These are phyloP conservation scores for Ascochyta viciae-villosae DNA, from an alignment of 2,329 filamentous ascomycete genomes.

Conservation along the genomic window DNA sequence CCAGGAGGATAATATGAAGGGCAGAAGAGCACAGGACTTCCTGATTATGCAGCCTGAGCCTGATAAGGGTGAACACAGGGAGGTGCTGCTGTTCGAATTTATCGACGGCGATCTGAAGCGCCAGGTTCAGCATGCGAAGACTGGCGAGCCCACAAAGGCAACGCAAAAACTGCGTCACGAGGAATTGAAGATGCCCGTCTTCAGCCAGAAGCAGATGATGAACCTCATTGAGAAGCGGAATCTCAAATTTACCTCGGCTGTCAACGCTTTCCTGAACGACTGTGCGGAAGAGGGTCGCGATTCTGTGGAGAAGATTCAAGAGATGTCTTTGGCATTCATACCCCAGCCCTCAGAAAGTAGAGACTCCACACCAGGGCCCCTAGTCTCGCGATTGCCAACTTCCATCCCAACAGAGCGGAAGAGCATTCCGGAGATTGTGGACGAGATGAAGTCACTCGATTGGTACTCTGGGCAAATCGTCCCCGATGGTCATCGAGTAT, in stretches of 20 bases:
- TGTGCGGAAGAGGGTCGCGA: constrained; percentile 72
- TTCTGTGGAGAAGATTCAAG: constrained; percentile 69
- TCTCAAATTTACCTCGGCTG: constrained; percentile 77
- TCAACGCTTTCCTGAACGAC: constrained; percentile 77
- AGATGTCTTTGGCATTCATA: constrained; percentile 66
- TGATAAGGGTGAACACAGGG: constrained; percentile 57
- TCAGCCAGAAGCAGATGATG: constrained; percentile 90
- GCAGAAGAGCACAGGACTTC: constrained; percentile 59
- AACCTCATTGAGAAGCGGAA: constrained; percentile 89
- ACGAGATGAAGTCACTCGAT: constrained; percentile 78
- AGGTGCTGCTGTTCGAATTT: constrained; percentile 91
- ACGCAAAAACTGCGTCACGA: constrained; percentile 75
- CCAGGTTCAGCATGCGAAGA: constrained; percentile 74
- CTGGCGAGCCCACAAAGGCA: constrained; percentile 73
- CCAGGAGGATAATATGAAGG: constrained; percentile 70
- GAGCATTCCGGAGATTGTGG: constrained; percentile 81
- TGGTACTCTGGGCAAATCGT: constrained; percentile 96
- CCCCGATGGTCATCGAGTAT: constrained; percentile 88
- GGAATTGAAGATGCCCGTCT: constrained; percentile 88
- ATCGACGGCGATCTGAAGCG: constrained; percentile 88
- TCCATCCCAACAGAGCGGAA: constrained; percentile 82
- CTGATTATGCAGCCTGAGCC: constrained; percentile 45
- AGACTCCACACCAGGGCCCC: constrained; percentile 51
- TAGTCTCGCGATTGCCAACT: constrained; percentile 63
- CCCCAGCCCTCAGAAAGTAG: constrained; percentile 64